Evolutionary conservation across 2,329 filamentous ascomycete species (phyloP).

Genomic region (Alternaria sp.): DNA sequence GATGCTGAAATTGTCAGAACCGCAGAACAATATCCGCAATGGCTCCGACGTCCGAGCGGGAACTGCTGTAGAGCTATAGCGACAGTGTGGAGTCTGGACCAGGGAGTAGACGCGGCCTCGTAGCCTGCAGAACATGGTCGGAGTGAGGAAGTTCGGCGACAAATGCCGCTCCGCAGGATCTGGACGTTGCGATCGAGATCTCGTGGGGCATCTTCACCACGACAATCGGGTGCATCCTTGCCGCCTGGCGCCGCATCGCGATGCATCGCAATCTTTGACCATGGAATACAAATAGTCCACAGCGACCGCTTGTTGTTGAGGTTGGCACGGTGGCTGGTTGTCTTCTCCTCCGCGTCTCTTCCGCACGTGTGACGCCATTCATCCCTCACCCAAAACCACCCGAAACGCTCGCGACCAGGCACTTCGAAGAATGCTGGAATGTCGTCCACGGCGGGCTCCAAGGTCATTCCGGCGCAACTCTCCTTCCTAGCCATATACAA

Average conservation of each 20-base stretch:
- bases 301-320: constrained; percentile 8
- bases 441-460: constrained; percentile 39
- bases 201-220: constrained; percentile 20
- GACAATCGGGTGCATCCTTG: constrained; percentile 10
- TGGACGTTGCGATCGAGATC: constrained; percentile 15
- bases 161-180: constrained; percentile 13
- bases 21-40: constrained; percentile 89
- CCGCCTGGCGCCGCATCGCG: constrained; percentile 6
- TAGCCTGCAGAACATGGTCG: constrained; percentile 27
- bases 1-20: constrained; percentile 90
- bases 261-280: constrained; percentile 5
- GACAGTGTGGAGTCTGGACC: constrained; percentile 10
- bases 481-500: constrained; percentile 96
- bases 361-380: constrained; percentile 16
- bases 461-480: constrained; percentile 79
- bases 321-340: constrained; percentile 4
- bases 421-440: constrained; percentile 23
- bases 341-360: constrained; percentile 6
- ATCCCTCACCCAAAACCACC: constrained; percentile 3
- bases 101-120: constrained; percentile 34
- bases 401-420: constrained; percentile 13
- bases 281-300: constrained; percentile 14
- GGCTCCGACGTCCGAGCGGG: constrained; percentile 55
- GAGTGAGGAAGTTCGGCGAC: constrained; percentile 13
- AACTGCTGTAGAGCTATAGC: constrained; percentile 21